Conservation (phyloP, 208 protist genomes). For the Entamoeba moshkovskii region DNA sequence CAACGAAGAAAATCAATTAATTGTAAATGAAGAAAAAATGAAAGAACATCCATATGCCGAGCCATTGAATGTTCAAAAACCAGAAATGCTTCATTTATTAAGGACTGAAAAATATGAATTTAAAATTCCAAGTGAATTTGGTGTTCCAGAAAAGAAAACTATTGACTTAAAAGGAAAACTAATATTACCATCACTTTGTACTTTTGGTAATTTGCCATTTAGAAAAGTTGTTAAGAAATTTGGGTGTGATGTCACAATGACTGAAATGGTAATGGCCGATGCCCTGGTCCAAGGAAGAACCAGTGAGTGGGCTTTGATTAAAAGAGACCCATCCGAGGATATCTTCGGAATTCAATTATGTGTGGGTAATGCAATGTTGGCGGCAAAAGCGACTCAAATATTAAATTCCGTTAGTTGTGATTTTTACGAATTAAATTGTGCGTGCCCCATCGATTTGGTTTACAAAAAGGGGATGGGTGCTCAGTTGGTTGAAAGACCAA, state of each 20-base stretch:
- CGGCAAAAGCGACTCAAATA: neutral
- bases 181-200: constrained; percentile 23
- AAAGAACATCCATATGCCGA: neutral
- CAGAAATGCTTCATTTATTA: neutral
- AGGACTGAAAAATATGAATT: neutral
- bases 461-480: neutral
- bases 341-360: constrained; percentile 28
- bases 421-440: neutral
- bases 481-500: neutral
- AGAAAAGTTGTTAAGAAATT: constrained; percentile 14
- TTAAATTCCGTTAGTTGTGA: neutral
- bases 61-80: neutral
- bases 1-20: too few relatives aligned
- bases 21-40: too few relatives aligned
- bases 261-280: constrained; percentile 23
- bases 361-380: neutral
- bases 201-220: constrained; percentile 28
- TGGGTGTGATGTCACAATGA: constrained; percentile 20
- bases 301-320: constrained; percentile 14
- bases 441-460: neutral
- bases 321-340: constrained; percentile 16
- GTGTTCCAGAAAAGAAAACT: neutral
- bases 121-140: neutral
- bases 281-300: constrained; percentile 8
- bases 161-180: constrained; percentile 6